Evolutionary conservation across 495 filamentous ascomycete species (phyloP).

Genomic region (Ramalina intermedia): DNA sequence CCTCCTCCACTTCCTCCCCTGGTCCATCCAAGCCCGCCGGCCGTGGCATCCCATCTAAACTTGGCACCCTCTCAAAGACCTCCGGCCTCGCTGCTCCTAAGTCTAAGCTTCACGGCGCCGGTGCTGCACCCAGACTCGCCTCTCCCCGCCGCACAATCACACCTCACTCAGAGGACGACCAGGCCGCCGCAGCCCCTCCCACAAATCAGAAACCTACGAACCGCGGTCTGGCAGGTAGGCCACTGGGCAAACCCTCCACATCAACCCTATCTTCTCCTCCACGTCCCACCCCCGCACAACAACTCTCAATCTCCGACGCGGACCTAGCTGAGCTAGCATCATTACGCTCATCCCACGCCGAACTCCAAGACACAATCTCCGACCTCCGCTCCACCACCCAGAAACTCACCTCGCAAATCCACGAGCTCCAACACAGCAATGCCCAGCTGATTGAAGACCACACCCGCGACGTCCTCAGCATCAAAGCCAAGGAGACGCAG

Average conservation of each 20-base stretch:
- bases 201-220: slow-evolving; percentile 27
- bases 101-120: slow-evolving; percentile 48
- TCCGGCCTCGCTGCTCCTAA: slow-evolving; percentile 49
- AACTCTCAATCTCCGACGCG: slow-evolving; percentile 46
- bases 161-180: slow-evolving; percentile 40
- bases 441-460: slow-evolving; percentile 95
- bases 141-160: slow-evolving; percentile 50
- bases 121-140: slow-evolving; percentile 31
- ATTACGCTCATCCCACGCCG: slow-evolving; percentile 68
- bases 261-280: slow-evolving; percentile 11
- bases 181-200: slow-evolving; percentile 45
- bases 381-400: slow-evolving; percentile 64
- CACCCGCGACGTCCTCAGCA: slow-evolving; percentile 83
- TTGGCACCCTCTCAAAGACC: slow-evolving; percentile 48
- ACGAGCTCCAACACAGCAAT: slow-evolving; percentile 87
- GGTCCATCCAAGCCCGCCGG: slow-evolving; percentile 41
- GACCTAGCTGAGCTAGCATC: slow-evolving; percentile 86
- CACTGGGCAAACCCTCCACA: slow-evolving; percentile 61
- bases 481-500: slow-evolving; percentile 97
- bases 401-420: slow-evolving; percentile 60
- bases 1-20: slow-evolving; percentile 21
- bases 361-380: slow-evolving; percentile 51
- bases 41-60: slow-evolving; percentile 44
- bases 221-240: slow-evolving; percentile 71
- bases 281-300: slow-evolving; percentile 16